These are phyloP conservation scores for Heliamphora pulchella DNA, from an alignment of 179 eudicot genomes.

Conservation along the genomic window DNA sequence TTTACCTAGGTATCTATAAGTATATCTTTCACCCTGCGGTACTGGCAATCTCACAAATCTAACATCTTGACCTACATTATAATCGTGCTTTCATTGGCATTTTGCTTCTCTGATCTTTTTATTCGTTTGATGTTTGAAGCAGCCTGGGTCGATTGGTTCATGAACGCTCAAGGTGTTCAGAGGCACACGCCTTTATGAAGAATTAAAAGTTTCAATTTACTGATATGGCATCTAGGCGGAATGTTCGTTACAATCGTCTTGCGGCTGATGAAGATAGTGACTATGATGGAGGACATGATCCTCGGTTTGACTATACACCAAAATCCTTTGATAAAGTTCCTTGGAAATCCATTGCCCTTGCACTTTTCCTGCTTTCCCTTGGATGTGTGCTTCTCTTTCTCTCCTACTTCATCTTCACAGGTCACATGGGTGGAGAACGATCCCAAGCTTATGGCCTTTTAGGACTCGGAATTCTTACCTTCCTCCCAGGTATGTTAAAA, in stretches of 20 bases:
- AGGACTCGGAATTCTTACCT: slow-evolving; percentile 74
- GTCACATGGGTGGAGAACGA: slow-evolving; percentile 85
- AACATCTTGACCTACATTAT: neutral
- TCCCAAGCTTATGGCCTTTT: slow-evolving; percentile 79
- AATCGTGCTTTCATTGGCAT: neutral
- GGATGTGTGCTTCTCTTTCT: slow-evolving; percentile 64
- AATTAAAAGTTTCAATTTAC: neutral
- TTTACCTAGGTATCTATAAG: no score
- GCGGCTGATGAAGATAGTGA: slow-evolving; percentile 44
- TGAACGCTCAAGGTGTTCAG: neutral
- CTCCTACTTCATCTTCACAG: slow-evolving; percentile 71
- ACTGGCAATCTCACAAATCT: neutral
- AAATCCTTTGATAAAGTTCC: slow-evolving; percentile 59
- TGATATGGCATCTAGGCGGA: slow-evolving; percentile 63
- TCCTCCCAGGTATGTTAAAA: slow-evolving; percentile 63
- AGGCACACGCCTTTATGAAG: neutral
- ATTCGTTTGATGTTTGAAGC: slow-evolving; percentile 11
- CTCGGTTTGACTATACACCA: slow-evolving; percentile 77
- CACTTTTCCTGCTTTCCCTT: slow-evolving; percentile 63
- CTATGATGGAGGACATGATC: slow-evolving; percentile 36
- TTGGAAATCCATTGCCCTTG: slow-evolving; percentile 82
- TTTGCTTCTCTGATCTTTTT: neutral
- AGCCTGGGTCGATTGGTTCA: neutral
- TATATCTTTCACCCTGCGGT: neutral
- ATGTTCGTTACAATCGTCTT: slow-evolving; percentile 57